phyloP scores from a whole-genome alignment of 495 filamentous ascomycete genomes.

The Venustampulla echinocandica region DNA sequence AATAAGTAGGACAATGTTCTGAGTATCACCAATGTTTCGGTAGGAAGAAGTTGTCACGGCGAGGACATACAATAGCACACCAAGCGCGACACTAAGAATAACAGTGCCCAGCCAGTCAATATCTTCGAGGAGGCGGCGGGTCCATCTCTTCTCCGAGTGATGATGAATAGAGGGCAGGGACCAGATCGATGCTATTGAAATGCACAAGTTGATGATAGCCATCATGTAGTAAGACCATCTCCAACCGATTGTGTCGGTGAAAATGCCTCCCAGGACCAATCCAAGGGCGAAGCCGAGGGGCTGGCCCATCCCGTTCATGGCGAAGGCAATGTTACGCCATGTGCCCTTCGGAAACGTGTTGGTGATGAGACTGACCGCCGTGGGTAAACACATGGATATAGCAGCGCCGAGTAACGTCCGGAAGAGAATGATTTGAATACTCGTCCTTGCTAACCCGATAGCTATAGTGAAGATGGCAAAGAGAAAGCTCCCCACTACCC shows the following conservation, averaged over 20 bases:
- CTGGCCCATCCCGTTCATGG: slow-evolving; percentile 35
- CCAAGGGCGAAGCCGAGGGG: slow-evolving; percentile 45
- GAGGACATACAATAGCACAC: slow-evolving; percentile 39
- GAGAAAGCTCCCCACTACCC: slow-evolving; percentile 35
- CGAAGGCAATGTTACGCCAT: slow-evolving; percentile 46
- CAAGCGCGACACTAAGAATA: slow-evolving; percentile 32
- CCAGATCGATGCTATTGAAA: slow-evolving; percentile 20
- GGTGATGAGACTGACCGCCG: slow-evolving; percentile 39
- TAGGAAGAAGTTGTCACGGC: slow-evolving; percentile 5
- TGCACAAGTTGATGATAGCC: slow-evolving; percentile 17
- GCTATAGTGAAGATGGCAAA: slow-evolving; percentile 34
- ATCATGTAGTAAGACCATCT: slow-evolving; percentile 39
- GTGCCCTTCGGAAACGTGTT: slow-evolving; percentile 7
- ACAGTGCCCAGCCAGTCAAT: slow-evolving; percentile 44
- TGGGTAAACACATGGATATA: slow-evolving; percentile 40
- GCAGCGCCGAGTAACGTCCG: slow-evolving; percentile 43
- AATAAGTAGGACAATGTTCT: slow-evolving; percentile 35
- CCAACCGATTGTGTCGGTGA: slow-evolving; percentile 38
- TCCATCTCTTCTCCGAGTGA: slow-evolving; percentile 7
- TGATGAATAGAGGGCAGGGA: slow-evolving; percentile 20
- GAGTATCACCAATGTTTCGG: slow-evolving; percentile 24
- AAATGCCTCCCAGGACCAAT: slow-evolving; percentile 45
- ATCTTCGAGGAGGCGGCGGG: slow-evolving; percentile 20
- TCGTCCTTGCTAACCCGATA: slow-evolving; percentile 32
- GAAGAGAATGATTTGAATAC: slow-evolving; percentile 42